phyloP scores from a whole-genome alignment of 352 stramenopile species.

The Pythium aphanidermatum region DNA sequence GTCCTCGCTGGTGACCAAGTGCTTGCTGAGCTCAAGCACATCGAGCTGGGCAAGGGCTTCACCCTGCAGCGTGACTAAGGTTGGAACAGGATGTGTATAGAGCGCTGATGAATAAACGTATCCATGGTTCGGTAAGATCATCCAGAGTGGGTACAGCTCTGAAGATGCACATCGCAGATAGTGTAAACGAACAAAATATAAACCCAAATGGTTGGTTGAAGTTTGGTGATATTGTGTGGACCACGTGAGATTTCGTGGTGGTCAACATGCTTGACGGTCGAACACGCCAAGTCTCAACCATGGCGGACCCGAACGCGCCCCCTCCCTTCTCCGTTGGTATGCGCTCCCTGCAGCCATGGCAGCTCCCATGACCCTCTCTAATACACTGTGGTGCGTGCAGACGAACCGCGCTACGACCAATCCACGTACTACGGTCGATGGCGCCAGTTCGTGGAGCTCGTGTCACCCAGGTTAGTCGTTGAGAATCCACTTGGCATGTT shows the following conservation, averaged over 20 bases:
- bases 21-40: conserved; percentile 79
- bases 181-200: too few relatives aligned
- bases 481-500: neutral
- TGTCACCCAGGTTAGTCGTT: conserved; percentile 48
- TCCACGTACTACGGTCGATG: conserved; percentile 82
- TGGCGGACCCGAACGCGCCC: too few relatives aligned
- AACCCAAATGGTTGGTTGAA: too few relatives aligned
- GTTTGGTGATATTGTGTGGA: too few relatives aligned
- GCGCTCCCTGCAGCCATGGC: neutral
- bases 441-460: conserved; percentile 80
- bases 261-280: too few relatives aligned
- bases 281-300: too few relatives aligned
- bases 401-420: conserved; percentile 76
- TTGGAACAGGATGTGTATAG: neutral
- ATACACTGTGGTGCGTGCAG: conserved; percentile 15
- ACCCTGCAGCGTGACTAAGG: conserved; percentile 64
- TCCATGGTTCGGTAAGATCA: too few relatives aligned
- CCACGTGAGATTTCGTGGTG: too few relatives aligned
- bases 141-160: too few relatives aligned
- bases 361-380: neutral
- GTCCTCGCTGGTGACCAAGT: conserved; percentile 86
- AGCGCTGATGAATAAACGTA: neutral
- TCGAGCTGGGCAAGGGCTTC: conserved; percentile 74
- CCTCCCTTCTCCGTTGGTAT: too few relatives aligned
- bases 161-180: too few relatives aligned